phyloP scores from a whole-genome alignment of 2,329 filamentous ascomycete genomes.

The Thermothelomyces thermophilus region DNA sequence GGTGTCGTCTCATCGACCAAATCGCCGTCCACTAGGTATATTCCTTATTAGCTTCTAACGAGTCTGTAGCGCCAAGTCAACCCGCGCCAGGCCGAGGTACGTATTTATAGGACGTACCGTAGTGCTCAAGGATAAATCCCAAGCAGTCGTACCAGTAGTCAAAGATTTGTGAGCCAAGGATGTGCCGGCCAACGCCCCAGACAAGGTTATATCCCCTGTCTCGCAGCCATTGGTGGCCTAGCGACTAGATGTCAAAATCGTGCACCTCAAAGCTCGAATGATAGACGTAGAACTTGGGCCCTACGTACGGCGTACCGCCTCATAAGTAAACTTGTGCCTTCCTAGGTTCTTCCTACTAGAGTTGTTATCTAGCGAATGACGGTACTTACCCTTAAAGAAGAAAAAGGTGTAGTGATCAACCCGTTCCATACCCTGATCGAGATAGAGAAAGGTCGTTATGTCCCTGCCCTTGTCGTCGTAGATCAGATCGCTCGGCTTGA shows the following conservation, averaged over 20 bases:
- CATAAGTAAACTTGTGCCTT: too few relatives aligned
- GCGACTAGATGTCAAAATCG: constrained; percentile 3
- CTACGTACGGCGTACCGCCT: not conserved
- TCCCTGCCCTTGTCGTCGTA: not conserved
- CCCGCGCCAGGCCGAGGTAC: too few relatives aligned
- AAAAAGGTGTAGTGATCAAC: constrained; percentile 4
- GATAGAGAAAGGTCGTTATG: not conserved
- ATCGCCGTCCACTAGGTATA: not conserved
- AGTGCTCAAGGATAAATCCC: constrained; percentile 1
- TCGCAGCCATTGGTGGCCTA: constrained; percentile 2
- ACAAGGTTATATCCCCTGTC: constrained; percentile 2
- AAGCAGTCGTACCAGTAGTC: constrained; percentile 5
- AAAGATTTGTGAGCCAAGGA: constrained; percentile 3
- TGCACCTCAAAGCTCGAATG: constrained; percentile 5
- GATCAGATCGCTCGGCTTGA: constrained; percentile 3
- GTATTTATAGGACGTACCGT: not conserved
- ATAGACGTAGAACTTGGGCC: constrained; percentile 2
- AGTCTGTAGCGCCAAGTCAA: not conserved
- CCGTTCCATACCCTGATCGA: constrained; percentile 2
- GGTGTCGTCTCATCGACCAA: constrained; percentile 3
- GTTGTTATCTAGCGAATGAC: too few relatives aligned
- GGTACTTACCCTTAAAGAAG: not conserved
- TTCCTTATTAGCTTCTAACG: not conserved
- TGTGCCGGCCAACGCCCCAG: constrained; percentile 1
- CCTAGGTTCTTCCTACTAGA: too few relatives aligned